phyloP scores from a whole-genome alignment of 2,329 filamentous ascomycete genomes.

The Drechslerella dactyloides region DNA sequence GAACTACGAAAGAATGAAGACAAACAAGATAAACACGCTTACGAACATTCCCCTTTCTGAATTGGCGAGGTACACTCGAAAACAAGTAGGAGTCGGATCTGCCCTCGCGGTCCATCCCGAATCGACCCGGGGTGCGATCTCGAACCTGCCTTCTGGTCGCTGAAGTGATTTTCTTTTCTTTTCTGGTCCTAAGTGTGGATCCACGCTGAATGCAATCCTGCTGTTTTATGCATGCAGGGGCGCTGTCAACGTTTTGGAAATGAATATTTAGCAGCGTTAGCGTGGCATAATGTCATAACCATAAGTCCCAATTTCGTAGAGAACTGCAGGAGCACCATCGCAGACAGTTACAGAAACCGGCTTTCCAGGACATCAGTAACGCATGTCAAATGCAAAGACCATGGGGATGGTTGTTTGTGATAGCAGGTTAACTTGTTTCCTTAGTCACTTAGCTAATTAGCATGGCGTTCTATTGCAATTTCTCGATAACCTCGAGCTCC shows the following conservation, averaged over 20 bases:
- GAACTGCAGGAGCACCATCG: background rate
- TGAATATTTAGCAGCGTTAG: background rate
- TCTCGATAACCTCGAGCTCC: constrained; percentile 24
- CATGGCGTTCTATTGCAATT: constrained; percentile 44
- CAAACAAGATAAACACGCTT: background rate
- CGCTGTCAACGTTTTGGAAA: background rate
- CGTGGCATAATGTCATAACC: background rate
- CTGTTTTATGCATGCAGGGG: constrained; percentile 1
- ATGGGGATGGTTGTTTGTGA: constrained; percentile 39
- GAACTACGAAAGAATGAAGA: background rate
- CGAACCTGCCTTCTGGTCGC: background rate
- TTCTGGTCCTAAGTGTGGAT: background rate
- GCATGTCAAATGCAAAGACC: constrained; percentile 26
- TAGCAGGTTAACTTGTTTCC: constrained; percentile 2
- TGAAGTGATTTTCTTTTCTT: background rate
- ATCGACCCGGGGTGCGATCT: background rate
- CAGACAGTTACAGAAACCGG: background rate
- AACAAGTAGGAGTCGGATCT: background rate
- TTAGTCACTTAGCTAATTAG: constrained; percentile 28
- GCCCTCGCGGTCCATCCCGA: background rate
- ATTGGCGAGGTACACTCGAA: background rate
- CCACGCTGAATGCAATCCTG: background rate
- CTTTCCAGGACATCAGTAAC: background rate
- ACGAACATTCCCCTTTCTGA: background rate
- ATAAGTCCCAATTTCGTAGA: no score